Percentiles rank a stretch among this genome's conserved stretches.
Conservation (phyloP, 371 early-diverging fungal species). For the Rhizomucor pusillus region DNA sequence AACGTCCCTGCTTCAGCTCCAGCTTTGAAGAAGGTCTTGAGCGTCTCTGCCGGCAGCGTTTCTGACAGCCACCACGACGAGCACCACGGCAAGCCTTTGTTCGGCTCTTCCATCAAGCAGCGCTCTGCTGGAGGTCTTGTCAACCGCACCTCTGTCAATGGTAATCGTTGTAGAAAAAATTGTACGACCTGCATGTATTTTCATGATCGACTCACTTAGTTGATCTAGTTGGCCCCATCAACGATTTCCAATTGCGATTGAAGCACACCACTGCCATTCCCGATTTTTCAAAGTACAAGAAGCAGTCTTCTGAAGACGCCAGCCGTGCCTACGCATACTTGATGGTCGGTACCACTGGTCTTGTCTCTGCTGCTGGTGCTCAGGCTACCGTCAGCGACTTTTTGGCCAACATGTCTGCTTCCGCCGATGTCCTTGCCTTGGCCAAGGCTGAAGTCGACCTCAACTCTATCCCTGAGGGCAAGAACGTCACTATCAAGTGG, state of each 20-base stretch:
- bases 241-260: conserved; percentile 50
- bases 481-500: conserved; percentile 97
- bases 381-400: conserved; percentile 93
- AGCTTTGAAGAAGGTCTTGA: conserved; percentile 41
- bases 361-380: conserved; percentile 82
- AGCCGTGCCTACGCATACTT: conserved; percentile 88
- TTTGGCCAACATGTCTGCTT: conserved; percentile 89
- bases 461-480: conserved; percentile 91
- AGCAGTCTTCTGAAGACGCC: conserved; percentile 62
- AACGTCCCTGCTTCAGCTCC: conserved; percentile 44
- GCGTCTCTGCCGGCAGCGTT: conserved; percentile 23
- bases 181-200: conserved; percentile 1
- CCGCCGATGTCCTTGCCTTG: conserved; percentile 96
- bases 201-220: not conserved
- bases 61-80: conserved; percentile 36
- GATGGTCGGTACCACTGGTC: conserved; percentile 91
- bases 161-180: conserved; percentile 12
- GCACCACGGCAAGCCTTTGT: conserved; percentile 32
- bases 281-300: conserved; percentile 66
- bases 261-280: conserved; percentile 64
- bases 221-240: conserved; percentile 26
- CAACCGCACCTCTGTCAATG: conserved; percentile 23
- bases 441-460: conserved; percentile 97
- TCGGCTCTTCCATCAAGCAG: conserved; percentile 28
- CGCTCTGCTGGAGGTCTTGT: conserved; percentile 22